Conservation (phyloP, 2,329 filamentous ascomycete species). For the Sporothrix euskadiensis region DNA sequence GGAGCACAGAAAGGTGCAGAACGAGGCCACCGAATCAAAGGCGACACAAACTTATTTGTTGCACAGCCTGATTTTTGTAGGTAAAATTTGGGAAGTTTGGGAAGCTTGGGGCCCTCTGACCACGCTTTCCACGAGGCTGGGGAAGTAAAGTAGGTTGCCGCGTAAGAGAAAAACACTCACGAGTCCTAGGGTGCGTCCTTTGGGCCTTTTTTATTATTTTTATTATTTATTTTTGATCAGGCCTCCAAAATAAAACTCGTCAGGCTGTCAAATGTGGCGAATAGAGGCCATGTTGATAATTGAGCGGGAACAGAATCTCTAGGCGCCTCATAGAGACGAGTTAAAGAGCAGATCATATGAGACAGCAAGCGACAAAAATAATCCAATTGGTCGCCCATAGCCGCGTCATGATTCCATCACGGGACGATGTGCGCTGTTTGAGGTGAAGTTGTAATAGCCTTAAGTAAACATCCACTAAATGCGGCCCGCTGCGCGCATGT, state of each 20-base stretch:
- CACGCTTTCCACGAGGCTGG: background rate
- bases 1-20: background rate
- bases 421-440: background rate
- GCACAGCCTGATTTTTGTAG: conserved; percentile 6
- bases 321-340: background rate
- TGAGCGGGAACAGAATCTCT: background rate
- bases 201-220: background rate
- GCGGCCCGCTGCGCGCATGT: background rate
- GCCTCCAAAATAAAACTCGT: background rate
- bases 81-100: background rate
- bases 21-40: conserved; percentile 15
- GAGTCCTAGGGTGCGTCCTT: background rate
- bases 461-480: background rate
- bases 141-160: background rate
- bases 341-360: background rate
- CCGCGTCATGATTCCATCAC: background rate
- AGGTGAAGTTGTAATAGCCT: background rate
- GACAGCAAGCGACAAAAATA: background rate
- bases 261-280: background rate
- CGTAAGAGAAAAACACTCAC: background rate
- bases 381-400: background rate
- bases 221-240: background rate
- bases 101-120: background rate
- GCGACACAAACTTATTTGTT: conserved; percentile 7
- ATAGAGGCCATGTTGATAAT: background rate